Conservation (phyloP, 208 protist genomes). For the Angomonas ambiguus region DNA sequence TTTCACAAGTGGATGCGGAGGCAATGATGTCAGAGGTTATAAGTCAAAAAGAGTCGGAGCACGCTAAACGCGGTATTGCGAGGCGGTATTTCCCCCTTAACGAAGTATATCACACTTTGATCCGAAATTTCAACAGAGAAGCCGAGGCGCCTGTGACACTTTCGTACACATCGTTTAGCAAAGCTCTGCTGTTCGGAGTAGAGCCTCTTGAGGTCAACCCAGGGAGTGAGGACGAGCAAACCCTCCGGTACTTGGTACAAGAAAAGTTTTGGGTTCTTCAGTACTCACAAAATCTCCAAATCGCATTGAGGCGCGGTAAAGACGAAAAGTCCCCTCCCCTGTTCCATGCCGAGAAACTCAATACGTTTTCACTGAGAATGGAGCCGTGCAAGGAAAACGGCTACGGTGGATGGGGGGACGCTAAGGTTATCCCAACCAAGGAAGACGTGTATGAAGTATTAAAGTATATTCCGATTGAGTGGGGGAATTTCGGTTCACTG, state of each 20-base stretch:
- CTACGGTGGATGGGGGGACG: constrained; percentile 69
- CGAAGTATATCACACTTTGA: constrained; percentile 16
- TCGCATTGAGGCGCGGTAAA: constrained; percentile 28
- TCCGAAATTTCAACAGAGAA: background rate
- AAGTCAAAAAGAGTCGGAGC: background rate
- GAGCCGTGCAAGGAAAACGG: constrained; percentile 25
- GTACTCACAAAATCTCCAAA: constrained; percentile 11
- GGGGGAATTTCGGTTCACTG: constrained; percentile 62
- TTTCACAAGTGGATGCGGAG: background rate
- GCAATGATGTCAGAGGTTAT: background rate
- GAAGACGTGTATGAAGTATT: constrained; percentile 80
- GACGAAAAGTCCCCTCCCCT: constrained; percentile 30
- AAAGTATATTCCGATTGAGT: constrained; percentile 81
- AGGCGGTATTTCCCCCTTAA: constrained; percentile 28
- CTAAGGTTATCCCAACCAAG: constrained; percentile 40
- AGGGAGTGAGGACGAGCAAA: no score
- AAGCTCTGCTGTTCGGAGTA: background rate
- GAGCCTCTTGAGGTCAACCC: no score
- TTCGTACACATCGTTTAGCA: background rate
- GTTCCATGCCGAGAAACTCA: constrained; percentile 35
- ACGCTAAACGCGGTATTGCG: background rate
- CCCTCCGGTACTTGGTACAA: background rate
- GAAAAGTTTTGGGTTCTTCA: constrained; percentile 25
- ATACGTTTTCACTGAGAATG: background rate
- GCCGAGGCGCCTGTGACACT: background rate